phyloP scores from a whole-genome alignment of 768 basidiomycete genomes.

The Trametes sanguinea region DNA sequence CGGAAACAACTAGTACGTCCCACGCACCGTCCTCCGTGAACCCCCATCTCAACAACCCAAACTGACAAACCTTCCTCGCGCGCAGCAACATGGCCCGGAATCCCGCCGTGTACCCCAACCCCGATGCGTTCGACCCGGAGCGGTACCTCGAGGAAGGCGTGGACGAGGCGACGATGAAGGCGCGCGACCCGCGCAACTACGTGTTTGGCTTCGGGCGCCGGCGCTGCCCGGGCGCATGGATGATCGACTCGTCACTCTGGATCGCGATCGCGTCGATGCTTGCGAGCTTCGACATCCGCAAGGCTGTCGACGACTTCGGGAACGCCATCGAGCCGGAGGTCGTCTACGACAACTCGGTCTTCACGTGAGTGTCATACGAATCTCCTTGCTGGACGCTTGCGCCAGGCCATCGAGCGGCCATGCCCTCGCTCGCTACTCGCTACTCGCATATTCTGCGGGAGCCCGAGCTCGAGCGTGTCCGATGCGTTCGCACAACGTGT shows the following conservation, averaged over 20 bases:
- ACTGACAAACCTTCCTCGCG: background rate
- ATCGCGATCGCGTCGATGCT: conserved; percentile 30
- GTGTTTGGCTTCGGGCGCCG: conserved; percentile 33
- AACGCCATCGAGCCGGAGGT: conserved; percentile 38
- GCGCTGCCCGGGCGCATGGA: conserved; percentile 28
- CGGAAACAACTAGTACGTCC: conserved; percentile 58
- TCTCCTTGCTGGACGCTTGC: no score
- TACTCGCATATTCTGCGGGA: no score
- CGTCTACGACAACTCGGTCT: conserved; percentile 62
- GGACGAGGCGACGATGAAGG: conserved; percentile 26
- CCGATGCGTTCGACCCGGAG: conserved; percentile 54
- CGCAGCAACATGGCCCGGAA: conserved; percentile 36
- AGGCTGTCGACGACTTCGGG: conserved; percentile 27
- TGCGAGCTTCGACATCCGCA: conserved; percentile 27
- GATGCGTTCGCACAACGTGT: no score
- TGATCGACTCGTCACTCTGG: conserved; percentile 30
- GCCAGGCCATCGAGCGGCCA: no score
- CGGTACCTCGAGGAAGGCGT: conserved; percentile 42
- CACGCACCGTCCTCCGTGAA: conserved; percentile 2
- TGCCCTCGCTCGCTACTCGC: no score
- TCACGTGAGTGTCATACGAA: conserved; percentile 46
- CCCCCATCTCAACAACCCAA: background rate
- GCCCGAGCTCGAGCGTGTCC: no score
- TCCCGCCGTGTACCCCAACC: conserved; percentile 49
- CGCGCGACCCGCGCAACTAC: conserved; percentile 44